Percentiles rank a stretch among this genome's conserved stretches.
phyloP scores from a whole-genome alignment of 2,329 filamentous ascomycete genomes.

The Didymella segeticola region DNA sequence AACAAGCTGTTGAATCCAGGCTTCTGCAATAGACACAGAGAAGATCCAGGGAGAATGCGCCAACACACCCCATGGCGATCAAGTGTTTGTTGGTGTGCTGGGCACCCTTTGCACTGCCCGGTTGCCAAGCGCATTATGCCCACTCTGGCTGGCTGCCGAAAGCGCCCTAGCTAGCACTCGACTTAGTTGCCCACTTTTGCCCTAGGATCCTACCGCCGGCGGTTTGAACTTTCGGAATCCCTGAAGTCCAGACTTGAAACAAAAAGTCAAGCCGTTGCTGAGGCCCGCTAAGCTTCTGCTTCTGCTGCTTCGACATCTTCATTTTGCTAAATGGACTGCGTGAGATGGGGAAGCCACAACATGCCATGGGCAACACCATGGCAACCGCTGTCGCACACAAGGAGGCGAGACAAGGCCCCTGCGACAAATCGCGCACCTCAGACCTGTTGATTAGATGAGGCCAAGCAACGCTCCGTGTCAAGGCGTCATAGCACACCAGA shows the following conservation, averaged over 20 bases:
- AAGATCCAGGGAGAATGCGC: neutral
- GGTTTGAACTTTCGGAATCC: no score
- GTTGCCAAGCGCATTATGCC: slow-evolving; percentile 7
- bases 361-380: slow-evolving; percentile 10
- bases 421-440: slow-evolving; percentile 11
- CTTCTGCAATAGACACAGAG: neutral
- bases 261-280: slow-evolving; percentile 12
- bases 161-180: slow-evolving; percentile 1
- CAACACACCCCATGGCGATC: slow-evolving; percentile 15
- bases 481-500: slow-evolving; percentile 23
- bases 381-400: slow-evolving; percentile 12
- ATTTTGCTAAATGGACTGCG: neutral
- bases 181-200: neutral
- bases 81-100: slow-evolving; percentile 12
- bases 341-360: neutral
- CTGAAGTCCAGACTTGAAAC: neutral
- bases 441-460: slow-evolving; percentile 19
- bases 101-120: slow-evolving; percentile 15
- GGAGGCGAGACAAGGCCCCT: slow-evolving; percentile 7
- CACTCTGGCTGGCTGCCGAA: slow-evolving; percentile 5
- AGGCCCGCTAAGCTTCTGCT: slow-evolving; percentile 11
- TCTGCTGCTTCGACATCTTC: slow-evolving; percentile 2
- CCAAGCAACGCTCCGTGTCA: slow-evolving; percentile 27
- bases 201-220: neutral
- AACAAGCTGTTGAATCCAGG: neutral